Percentiles rank a stretch among this genome's conserved stretches.
These are phyloP conservation scores for Aspergillus kassunensis DNA, from an alignment of 495 filamentous ascomycete species.

Conservation along the genomic window DNA sequence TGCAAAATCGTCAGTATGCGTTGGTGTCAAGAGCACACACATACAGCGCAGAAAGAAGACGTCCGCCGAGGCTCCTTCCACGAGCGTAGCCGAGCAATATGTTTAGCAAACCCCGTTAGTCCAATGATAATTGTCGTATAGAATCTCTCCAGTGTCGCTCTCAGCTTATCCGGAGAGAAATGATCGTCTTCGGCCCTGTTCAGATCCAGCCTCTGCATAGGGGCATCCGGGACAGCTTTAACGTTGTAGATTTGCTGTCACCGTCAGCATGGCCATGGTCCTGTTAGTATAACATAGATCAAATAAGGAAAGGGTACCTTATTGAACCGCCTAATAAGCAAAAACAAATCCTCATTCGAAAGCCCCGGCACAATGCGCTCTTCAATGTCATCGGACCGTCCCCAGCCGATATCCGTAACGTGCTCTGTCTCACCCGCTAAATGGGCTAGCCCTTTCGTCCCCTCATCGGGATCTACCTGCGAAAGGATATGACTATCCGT, in stretches of 20 bases:
- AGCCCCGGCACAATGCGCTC: conserved; percentile 65
- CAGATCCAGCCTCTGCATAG: conserved; percentile 65
- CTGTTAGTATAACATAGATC: too few relatives aligned
- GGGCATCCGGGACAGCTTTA: conserved; percentile 56
- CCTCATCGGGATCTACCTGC: conserved; percentile 29
- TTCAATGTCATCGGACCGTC: conserved; percentile 53
- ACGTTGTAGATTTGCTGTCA: conserved; percentile 83
- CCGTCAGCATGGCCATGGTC: conserved; percentile 15
- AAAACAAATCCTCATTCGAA: conserved; percentile 73
- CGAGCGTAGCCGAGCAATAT: conserved; percentile 71
- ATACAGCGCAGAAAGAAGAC: conserved; percentile 58
- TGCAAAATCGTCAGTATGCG: conserved; percentile 18
- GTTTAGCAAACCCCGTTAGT: conserved; percentile 61
- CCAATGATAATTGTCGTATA: conserved; percentile 80
- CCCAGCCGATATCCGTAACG: conserved; percentile 69
- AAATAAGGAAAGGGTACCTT: conserved; percentile 50
- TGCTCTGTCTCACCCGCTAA: conserved; percentile 37
- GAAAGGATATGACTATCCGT: conserved; percentile 45
- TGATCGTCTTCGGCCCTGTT: conserved; percentile 78
- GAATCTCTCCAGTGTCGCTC: conserved; percentile 74
- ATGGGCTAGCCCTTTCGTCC: conserved; percentile 40
- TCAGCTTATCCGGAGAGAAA: conserved; percentile 82
- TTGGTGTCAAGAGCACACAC: neutral
- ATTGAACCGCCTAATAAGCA: conserved; percentile 76
- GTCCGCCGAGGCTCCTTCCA: conserved; percentile 75